These are phyloP conservation scores for Malassezia sp. DNA, from an alignment of 1,284 basidiomycete species.

Conservation along the genomic window DNA sequence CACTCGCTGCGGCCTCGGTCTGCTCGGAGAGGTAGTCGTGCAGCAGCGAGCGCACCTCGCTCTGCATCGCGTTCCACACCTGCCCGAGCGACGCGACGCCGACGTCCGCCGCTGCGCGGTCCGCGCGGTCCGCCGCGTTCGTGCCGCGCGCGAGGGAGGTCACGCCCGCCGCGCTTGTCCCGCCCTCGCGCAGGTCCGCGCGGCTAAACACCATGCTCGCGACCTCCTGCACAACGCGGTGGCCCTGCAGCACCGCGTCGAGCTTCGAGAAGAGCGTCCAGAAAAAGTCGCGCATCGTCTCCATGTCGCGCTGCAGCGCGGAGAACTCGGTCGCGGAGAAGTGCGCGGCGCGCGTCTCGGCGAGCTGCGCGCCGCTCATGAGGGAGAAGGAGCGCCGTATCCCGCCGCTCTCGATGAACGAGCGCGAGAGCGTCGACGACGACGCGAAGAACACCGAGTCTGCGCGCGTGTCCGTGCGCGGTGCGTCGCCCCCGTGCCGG, in stretches of 20 bases:
- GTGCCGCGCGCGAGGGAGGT: not conserved
- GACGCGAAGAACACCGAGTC: slow-evolving; percentile 50
- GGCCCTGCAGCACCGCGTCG: slow-evolving; percentile 84
- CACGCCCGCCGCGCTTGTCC: slow-evolving; percentile 16
- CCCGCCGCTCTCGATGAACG: slow-evolving; percentile 12
- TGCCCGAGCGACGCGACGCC: slow-evolving; percentile 55
- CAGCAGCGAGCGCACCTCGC: slow-evolving; percentile 68
- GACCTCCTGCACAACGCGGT: slow-evolving; percentile 83
- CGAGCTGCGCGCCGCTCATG: not conserved
- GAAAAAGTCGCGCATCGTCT: slow-evolving; percentile 64
- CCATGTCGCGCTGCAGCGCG: slow-evolving; percentile 33
- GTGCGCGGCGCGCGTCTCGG: slow-evolving; percentile 14
- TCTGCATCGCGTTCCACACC: slow-evolving; percentile 81
- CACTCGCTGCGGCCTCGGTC: slow-evolving; percentile 61
- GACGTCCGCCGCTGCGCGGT: slow-evolving; percentile 8
- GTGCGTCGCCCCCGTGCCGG: slow-evolving; percentile 53
- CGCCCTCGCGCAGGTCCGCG: slow-evolving; percentile 25
- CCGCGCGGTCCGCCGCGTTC: slow-evolving; percentile 6
- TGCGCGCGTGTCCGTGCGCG: slow-evolving; percentile 53
- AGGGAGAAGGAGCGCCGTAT: slow-evolving; percentile 23
- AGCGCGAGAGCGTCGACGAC: slow-evolving; percentile 17
- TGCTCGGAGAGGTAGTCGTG: slow-evolving; percentile 85
- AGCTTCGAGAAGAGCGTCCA: slow-evolving; percentile 97
- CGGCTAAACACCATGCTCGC: slow-evolving; percentile 27
- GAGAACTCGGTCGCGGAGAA: slow-evolving; percentile 27